A percentile compares a stretch with the other conserved stretches of the same genome.
These are phyloP conservation scores for Fusarium lateritium DNA, from an alignment of 2,329 filamentous ascomycete genomes.

Conservation along the genomic window DNA sequence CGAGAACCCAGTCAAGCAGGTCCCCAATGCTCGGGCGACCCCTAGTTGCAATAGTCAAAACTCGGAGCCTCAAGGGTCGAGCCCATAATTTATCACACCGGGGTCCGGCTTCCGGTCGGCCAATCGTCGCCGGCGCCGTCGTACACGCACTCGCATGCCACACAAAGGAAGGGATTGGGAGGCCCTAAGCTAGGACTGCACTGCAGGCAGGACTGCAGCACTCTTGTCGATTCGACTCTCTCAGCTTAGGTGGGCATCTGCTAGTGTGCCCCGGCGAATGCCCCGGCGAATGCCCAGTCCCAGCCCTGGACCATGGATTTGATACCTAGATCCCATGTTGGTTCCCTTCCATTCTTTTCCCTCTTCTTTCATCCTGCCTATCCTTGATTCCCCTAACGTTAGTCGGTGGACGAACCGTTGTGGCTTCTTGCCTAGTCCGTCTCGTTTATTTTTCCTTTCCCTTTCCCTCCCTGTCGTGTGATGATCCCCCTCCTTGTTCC, in stretches of 20 bases:
- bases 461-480: conserved; percentile 37
- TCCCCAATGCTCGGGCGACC: conserved; percentile 22
- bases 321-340: conserved; percentile 22
- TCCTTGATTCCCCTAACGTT: conserved; percentile 15
- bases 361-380: not conserved
- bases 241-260: conserved; percentile 26
- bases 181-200: conserved; percentile 7
- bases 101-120: conserved; percentile 18
- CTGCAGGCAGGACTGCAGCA: not conserved
- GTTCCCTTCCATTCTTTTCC: conserved; percentile 13
- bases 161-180: conserved; percentile 10
- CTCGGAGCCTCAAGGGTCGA: conserved; percentile 2
- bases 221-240: conserved; percentile 28
- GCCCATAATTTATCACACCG: conserved; percentile 9
- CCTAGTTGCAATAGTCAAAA: conserved; percentile 4
- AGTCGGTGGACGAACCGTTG: conserved; percentile 8
- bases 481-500: conserved; percentile 32
- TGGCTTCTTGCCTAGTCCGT: conserved; percentile 24
- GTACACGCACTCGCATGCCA: conserved; percentile 33
- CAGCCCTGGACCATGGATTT: conserved; percentile 3
- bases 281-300: conserved; percentile 26
- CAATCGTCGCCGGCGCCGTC: conserved; percentile 26
- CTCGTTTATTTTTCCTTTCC: too few species aligned
- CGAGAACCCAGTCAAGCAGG: conserved; percentile 10
- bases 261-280: conserved; percentile 38